A percentile compares a stretch with the other conserved stretches of the same genome.
These are phyloP conservation scores for Hyaloscypha hepaticicola DNA, from an alignment of 495 filamentous ascomycete genomes.

Conservation along the genomic window DNA sequence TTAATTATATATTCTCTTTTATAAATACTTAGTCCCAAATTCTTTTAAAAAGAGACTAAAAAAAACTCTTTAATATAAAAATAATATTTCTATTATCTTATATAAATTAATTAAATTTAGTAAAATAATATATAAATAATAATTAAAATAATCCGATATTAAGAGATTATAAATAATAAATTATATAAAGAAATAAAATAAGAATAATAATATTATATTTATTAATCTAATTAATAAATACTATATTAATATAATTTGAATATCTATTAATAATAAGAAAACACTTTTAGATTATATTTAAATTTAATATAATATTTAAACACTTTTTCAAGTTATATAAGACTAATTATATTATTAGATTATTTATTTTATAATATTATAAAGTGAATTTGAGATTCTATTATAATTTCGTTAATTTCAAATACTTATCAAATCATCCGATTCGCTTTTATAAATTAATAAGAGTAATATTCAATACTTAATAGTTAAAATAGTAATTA, in stretches of 20 bases:
- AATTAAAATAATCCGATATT: conserved; percentile 21
- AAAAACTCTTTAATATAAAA: neutral
- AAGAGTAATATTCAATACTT: no score
- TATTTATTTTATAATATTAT: neutral
- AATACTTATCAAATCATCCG: no score
- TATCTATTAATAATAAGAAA: conserved; percentile 20
- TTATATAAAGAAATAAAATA: conserved; percentile 18
- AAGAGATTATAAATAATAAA: conserved; percentile 16
- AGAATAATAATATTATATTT: conserved; percentile 14
- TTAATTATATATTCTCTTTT: neutral
- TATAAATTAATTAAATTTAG: neutral
- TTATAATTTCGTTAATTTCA: neutral
- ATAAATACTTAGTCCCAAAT: neutral
- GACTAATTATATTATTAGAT: neutral
- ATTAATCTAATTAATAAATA: conserved; percentile 9
- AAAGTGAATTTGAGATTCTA: neutral
- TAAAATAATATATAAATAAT: conserved; percentile 6
- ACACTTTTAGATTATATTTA: neutral
- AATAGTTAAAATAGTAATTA: no score
- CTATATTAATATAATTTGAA: conserved; percentile 23
- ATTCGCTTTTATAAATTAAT: no score
- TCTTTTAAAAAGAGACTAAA: neutral
- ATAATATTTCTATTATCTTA: neutral
- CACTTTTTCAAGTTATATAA: conserved; percentile 5
- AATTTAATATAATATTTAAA: conserved; percentile 8